Conservation (phyloP, 2,329 filamentous ascomycete species). For the Trichoderma atrobrunneum region DNA sequence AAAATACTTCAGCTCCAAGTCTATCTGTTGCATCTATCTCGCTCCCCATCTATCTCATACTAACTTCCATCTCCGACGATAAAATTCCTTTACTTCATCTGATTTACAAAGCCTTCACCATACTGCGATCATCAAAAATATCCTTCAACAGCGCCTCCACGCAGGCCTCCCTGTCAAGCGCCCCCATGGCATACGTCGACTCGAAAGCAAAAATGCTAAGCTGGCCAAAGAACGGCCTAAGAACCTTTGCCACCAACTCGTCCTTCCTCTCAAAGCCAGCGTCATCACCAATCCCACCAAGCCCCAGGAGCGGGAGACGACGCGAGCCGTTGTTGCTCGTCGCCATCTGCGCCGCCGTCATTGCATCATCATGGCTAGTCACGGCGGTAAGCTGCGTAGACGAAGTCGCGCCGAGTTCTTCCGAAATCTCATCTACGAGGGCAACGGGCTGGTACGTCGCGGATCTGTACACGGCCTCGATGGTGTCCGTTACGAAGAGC, state of each 20-base stretch:
- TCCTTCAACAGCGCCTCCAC: conserved; percentile 65
- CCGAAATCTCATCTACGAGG: conserved; percentile 79
- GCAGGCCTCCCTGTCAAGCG: conserved; percentile 64
- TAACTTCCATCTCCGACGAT: background rate
- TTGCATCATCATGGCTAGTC: conserved; percentile 33
- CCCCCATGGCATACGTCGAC: conserved; percentile 81
- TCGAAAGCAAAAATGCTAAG: conserved; percentile 94
- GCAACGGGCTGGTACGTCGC: conserved; percentile 66
- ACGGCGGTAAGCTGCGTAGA: conserved; percentile 29
- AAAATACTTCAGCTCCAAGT: background rate
- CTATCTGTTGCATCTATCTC: background rate
- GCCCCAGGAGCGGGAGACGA: conserved; percentile 50
- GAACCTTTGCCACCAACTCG: conserved; percentile 70
- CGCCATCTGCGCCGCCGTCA: conserved; percentile 35
- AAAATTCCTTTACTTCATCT: background rate
- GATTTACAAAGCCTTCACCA: conserved; percentile 57
- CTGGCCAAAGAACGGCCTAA: conserved; percentile 86
- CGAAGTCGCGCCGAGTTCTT: conserved; percentile 59
- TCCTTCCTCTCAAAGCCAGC: conserved; percentile 59
- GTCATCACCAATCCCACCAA: conserved; percentile 54
- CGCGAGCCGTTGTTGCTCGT: conserved; percentile 36
- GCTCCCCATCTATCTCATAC: background rate
- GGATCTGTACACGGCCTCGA: conserved; percentile 88
- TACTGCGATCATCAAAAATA: conserved; percentile 74
- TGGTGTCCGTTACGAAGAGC: conserved; percentile 95